A percentile compares a stretch with the other conserved stretches of the same genome.
These are phyloP conservation scores for Coniophora puteana DNA, from an alignment of 1,284 basidiomycete genomes.

Conservation along the genomic window DNA sequence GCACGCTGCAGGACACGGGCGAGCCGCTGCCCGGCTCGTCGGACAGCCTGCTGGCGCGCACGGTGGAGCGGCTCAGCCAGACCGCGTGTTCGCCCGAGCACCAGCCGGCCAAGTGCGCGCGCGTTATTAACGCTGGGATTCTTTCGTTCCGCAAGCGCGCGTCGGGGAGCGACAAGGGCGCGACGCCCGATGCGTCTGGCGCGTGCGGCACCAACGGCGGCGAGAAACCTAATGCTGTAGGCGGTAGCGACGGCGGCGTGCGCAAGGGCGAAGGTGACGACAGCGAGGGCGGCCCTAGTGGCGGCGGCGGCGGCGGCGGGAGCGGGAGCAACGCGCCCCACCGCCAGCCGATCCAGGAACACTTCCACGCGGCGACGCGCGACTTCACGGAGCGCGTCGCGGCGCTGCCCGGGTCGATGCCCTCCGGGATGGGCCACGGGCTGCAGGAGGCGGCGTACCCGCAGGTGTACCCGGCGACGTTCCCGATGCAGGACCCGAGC, in stretches of 20 bases:
- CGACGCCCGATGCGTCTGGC: slow-evolving; percentile 14
- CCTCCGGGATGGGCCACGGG: slow-evolving; percentile 1
- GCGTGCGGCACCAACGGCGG: slow-evolving; percentile 14
- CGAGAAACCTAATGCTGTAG: slow-evolving; percentile 15
- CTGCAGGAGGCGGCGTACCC: neutral
- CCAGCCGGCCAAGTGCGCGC: slow-evolving; percentile 36
- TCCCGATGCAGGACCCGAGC: slow-evolving; percentile 23
- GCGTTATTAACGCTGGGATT: slow-evolving; percentile 31
- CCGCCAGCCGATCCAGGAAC: neutral
- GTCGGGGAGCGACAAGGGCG: slow-evolving; percentile 24
- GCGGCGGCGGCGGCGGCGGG: neutral
- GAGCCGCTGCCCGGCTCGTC: slow-evolving; percentile 33
- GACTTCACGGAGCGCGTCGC: neutral
- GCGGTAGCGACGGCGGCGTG: slow-evolving; percentile 12
- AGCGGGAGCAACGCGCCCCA: slow-evolving; percentile 11
- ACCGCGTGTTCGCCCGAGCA: slow-evolving; percentile 37
- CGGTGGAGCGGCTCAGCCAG: slow-evolving; percentile 28
- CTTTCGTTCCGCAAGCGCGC: slow-evolving; percentile 26
- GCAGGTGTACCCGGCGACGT: slow-evolving; percentile 11
- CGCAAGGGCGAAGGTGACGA: neutral
- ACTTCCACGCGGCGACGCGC: neutral
- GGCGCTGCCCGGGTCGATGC: neutral
- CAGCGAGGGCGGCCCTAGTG: neutral
- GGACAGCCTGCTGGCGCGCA: slow-evolving; percentile 32
- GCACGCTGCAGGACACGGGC: slow-evolving; percentile 29